Evolutionary conservation across 768 basidiomycete species (phyloP), one percentile per base, ranked within the genome.

Genomic region (Polyporus arcularius): DNA sequence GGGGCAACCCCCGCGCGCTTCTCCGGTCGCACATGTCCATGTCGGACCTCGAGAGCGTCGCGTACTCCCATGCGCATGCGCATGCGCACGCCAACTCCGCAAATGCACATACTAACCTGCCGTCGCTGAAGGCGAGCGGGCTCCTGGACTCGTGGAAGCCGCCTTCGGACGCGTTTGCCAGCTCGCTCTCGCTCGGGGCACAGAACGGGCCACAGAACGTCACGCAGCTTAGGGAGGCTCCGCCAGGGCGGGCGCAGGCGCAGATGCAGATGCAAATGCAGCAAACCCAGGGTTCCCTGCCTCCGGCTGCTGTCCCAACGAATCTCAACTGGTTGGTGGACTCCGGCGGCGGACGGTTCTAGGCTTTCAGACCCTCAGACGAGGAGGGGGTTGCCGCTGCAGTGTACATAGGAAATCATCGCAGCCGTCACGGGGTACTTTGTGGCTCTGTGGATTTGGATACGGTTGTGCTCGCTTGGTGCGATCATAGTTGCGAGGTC

Each of bases 121-220:
- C 89, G 35, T 90, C 89, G 40, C 75, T 91, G 55, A 90, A 90
- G 73, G 83, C 85, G 35, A 89, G 87, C 64, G 89, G 89, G 21
- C 77, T 91, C 47, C 75, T 91, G 42, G 87, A 89, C 65, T 77
- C 80, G 58, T 81, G 65, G 67, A 58, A 55, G 60, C 64, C 63
- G 56, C 64, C 71, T 35, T 50, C 66, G 32, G 67, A 68, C 58
- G 61, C 66, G 61, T 70, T 68, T 50, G 65, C 65, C 48, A 63
- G 53, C 49, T 66, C 64, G 47, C 59, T 66, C 41, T 42, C 41
- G 41, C 41, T 42, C 41, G 47, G 32, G 38, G 32, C 38, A 10
- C 35, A 7, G 18, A 32, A 43, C 16, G 55, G 50, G 21, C 46
- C 35, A 38, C 35, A 58, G 30, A 12, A 31, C 59, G 55, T 53